Base-by-base conservation (phyloP, 2,329 filamentous ascomycete genomes). In the Aureobasidium sp. region DNA sequence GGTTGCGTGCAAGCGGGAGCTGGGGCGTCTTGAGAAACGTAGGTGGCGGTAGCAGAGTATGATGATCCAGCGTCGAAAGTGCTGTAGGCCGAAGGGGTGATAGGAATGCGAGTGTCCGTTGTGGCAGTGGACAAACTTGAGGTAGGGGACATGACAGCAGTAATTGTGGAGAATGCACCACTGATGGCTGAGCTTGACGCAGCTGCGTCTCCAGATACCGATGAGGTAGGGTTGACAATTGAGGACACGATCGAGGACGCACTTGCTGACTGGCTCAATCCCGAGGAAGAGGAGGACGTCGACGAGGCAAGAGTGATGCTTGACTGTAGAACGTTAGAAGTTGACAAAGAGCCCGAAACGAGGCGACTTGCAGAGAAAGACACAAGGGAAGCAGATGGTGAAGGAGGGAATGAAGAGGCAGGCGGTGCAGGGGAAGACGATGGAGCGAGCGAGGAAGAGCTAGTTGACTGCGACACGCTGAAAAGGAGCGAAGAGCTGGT, bases 1-100 rank as follows among this genome's bases (percentile, higher is more conserved):
- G 64, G 45, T 18, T 38, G 29, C 15, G 54, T 58, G n/a, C 64
- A 66, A 40, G 64, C 36, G 18, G 64, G 64, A 13, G 64, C 55
- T 3, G 64, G 55, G 2, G 64, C 48, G 20, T 54, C n/a, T n/a
- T 55, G 50, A 33, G 60, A 55, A 2, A 64, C n/a, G 33, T 54
- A 64, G 8, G 60, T 64, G 33, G 60, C 50, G n/a, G 60, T 55
- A 16, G 50, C 48, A 38, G 31, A 54, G 29, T 45, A 36, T 11
- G 60, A 55, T 18, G 47, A 18, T 4, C 48, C 48, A 42, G 59
- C 25, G 13, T 53, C 23, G 38, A 53, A 51, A 25, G 59, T 63
- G 47, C 47, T 54, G 40, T 54, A 64, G 8, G 38, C 38, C 8
- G 60, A 54, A 13, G 60, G 60, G 6, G 60, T 64, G 29, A 64